A percentile compares a stretch with the other conserved stretches of the same genome.
These are phyloP conservation scores for Microsporum canis DNA, from an alignment of 2,329 filamentous ascomycete species.

Conservation along the genomic window DNA sequence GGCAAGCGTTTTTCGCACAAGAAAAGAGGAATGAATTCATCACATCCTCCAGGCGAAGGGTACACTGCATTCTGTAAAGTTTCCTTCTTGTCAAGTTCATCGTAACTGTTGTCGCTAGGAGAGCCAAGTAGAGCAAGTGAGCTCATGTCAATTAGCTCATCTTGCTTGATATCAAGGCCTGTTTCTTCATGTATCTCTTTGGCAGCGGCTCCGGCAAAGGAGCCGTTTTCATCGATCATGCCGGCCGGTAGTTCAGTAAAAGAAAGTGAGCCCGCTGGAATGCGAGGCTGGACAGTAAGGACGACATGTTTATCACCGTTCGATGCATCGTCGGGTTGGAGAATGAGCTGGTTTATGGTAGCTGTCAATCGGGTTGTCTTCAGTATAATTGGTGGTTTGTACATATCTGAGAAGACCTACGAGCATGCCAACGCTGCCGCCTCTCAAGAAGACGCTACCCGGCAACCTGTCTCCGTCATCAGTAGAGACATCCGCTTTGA, in stretches of 20 bases:
- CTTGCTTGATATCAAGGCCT: conserved; percentile 39
- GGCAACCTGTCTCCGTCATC: conserved; percentile 41
- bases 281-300: conserved; percentile 46
- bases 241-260: conserved; percentile 50
- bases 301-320: conserved; percentile 37
- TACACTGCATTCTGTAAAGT: conserved; percentile 41
- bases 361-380: not conserved
- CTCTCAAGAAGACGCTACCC: conserved; percentile 47
- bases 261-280: conserved; percentile 44
- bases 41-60: conserved; percentile 44
- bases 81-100: conserved; percentile 22
- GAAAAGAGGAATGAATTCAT: conserved; percentile 49
- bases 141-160: conserved; percentile 45
- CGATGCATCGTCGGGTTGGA: conserved; percentile 40
- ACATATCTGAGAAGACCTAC: conserved; percentile 25
- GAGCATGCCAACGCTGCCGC: conserved; percentile 48
- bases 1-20: conserved; percentile 44
- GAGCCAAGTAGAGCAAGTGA: conserved; percentile 33
- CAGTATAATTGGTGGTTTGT: not conserved
- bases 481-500: conserved; percentile 45
- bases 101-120: not conserved
- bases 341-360: conserved; percentile 34
- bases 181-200: conserved; percentile 49
- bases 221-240: conserved; percentile 47
- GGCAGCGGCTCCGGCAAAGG: conserved; percentile 44